These are phyloP conservation scores for Aspergillus fumigatus DNA, from an alignment of 2,329 filamentous ascomycete species.

Conservation along the genomic window DNA sequence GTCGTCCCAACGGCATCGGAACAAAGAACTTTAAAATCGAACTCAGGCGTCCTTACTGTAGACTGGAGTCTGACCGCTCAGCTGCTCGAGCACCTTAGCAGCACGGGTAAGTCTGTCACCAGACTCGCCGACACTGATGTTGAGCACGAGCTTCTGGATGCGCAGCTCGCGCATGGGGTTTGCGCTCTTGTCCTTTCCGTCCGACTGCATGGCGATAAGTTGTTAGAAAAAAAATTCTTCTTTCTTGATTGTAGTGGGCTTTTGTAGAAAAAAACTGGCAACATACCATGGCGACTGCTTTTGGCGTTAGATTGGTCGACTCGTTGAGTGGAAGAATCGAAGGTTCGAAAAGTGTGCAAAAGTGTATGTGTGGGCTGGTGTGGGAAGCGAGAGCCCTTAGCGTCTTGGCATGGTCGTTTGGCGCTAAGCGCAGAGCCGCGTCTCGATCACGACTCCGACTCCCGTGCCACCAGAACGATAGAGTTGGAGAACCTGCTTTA, in stretches of 20 bases:
- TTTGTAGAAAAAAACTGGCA: constrained; percentile 1
- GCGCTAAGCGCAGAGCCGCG: constrained; percentile 25
- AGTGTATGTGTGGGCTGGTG: constrained; percentile 32
- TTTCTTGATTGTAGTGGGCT: neutral
- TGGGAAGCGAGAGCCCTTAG: constrained; percentile 37
- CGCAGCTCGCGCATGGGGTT: constrained; percentile 99
- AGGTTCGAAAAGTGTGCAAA: constrained; percentile 31
- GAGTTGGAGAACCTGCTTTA: constrained; percentile 11
- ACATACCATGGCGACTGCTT: constrained; percentile 48
- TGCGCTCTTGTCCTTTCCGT: constrained; percentile 70
- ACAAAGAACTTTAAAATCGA: constrained; percentile 1
- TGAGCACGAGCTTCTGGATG: constrained; percentile 99
- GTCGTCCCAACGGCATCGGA: neutral
- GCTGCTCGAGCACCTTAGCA: constrained; percentile 99
- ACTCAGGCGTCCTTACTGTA: constrained; percentile 68
- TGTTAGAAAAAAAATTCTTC: constrained; percentile 11
- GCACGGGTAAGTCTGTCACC: constrained; percentile 99
- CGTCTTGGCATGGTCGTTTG: constrained; percentile 28
- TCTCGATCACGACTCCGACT: constrained; percentile 9
- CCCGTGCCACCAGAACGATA: constrained; percentile 8
- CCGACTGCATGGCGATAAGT: constrained; percentile 52
- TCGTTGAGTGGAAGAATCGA: constrained; percentile 30
- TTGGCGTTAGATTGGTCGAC: constrained; percentile 37
- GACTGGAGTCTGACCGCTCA: constrained; percentile 98
- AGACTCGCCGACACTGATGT: constrained; percentile 99